Conservation (phyloP, 2,329 filamentous ascomycete species). For the Xylariaceae sp. region DNA sequence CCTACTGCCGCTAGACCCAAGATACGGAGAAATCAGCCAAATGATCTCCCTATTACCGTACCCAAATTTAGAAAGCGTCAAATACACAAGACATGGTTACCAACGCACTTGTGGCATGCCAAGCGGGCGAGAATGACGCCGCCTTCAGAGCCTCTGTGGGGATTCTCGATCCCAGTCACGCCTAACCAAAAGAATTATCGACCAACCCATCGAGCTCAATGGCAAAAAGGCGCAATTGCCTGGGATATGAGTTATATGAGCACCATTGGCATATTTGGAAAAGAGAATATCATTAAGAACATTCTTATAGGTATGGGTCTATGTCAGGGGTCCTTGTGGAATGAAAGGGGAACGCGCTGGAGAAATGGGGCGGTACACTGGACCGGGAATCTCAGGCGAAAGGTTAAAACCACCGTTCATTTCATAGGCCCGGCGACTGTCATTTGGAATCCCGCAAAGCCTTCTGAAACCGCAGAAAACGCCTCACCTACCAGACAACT, state of each 20-base stretch:
- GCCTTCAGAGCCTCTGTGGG: slow-evolving; percentile 76
- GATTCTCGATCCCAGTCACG: slow-evolving; percentile 77
- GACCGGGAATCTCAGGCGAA: slow-evolving; percentile 47
- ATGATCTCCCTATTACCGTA: slow-evolving; percentile 50
- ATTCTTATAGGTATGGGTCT: slow-evolving; percentile 63
- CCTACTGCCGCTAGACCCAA: slow-evolving; percentile 51
- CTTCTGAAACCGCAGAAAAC: slow-evolving; percentile 16
- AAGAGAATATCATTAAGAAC: slow-evolving; percentile 55
- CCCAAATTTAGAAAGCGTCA: slow-evolving; percentile 79
- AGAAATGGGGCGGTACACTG: slow-evolving; percentile 47
- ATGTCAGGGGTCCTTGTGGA: slow-evolving; percentile 55
- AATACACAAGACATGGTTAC: slow-evolving; percentile 84
- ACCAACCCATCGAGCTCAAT: slow-evolving; percentile 74
- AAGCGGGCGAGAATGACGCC: slow-evolving; percentile 87
- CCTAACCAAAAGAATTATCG: slow-evolving; percentile 88
- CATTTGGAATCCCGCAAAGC: slow-evolving; percentile 60
- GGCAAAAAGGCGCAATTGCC: slow-evolving; percentile 68
- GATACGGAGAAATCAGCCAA: slow-evolving; percentile 64
- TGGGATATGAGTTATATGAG: slow-evolving; percentile 97
- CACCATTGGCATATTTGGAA: slow-evolving; percentile 72
- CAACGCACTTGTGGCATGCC: slow-evolving; percentile 89
- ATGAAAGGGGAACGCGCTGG: slow-evolving; percentile 64
- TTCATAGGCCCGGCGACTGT: slow-evolving; percentile 67
- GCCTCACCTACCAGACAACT: slow-evolving; percentile 38
- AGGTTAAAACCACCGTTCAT: slow-evolving; percentile 46